Conservation (phyloP, 306 rosid genomes). For the Acacia crassicarpa region DNA sequence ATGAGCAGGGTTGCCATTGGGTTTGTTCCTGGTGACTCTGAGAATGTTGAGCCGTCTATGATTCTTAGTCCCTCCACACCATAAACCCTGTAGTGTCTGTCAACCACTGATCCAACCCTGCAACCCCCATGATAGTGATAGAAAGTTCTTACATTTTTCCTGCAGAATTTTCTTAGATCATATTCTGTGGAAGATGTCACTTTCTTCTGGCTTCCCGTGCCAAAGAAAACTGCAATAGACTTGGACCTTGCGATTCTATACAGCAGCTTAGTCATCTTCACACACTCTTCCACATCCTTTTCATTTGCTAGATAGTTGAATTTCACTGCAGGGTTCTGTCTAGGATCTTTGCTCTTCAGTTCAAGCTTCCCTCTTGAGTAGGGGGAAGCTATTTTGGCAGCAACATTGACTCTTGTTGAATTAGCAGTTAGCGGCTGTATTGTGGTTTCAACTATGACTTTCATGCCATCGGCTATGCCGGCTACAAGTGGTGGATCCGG, state of each 20-base stretch:
- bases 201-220: conserved; percentile 37
- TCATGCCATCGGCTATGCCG: conserved; percentile 62
- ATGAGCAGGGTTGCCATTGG: conserved; percentile 74
- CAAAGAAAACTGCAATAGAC: conserved; percentile 52
- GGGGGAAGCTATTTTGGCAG: conserved; percentile 66
- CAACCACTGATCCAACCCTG: conserved; percentile 58
- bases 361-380: conserved; percentile 57
- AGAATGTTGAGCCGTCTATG: conserved; percentile 71
- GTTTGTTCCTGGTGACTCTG: conserved; percentile 75
- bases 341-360: conserved; percentile 62
- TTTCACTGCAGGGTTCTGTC: conserved; percentile 60
- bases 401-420: conserved; percentile 50
- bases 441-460: conserved; percentile 59
- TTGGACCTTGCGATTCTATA: conserved; percentile 51
- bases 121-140: conserved; percentile 83
- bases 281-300: conserved; percentile 50
- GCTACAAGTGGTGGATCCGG: conserved; percentile 75
- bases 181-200: conserved; percentile 34
- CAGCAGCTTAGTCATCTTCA: conserved; percentile 56
- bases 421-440: conserved; percentile 56
- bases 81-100: conserved; percentile 51
- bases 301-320: conserved; percentile 67
- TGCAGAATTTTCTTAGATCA: conserved; percentile 50
- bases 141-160: conserved; percentile 56
- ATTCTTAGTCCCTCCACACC: conserved; percentile 54